Base-by-base conservation (phyloP, 2,329 filamentous ascomycete species). In the Penicillium sp. region DNA sequence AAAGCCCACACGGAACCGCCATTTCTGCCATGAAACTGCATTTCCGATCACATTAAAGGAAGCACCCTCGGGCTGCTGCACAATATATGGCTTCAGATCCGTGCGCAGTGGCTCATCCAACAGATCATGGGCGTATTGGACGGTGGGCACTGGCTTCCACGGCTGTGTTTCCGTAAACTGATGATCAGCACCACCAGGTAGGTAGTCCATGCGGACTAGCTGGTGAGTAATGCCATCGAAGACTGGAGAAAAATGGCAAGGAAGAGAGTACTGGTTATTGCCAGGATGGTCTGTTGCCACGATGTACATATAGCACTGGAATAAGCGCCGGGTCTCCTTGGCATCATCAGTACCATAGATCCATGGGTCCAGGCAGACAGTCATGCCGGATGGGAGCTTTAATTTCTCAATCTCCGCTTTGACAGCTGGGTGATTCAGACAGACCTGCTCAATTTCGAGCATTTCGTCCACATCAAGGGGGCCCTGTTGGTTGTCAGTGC, bases 201-300 rank as follows among this genome's bases (percentile, higher is more conserved):
- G 72, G 50, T 84, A 79, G 66, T 91, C 89, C 60, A 91, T 88
- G 11, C 88, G 84, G 48, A 89, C 82, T 19, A 91, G 80, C 64
- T 87, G 82, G 75, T 84, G 83, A 1, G 79, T 84, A 47, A 82
- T 80, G 0, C 82, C 82, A 67, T 86, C 85, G 43, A 91, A 77
- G 21, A 75, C 72, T 0, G 73, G 73, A 0, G 72, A 75, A 55
- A 75, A 75, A 52, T 69, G 70, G 65, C 70, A 72, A 4, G 73
- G 73, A 4, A 67, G 56, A 1, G 70, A 71, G 53, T 75, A 75
- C 39, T 74, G 72, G 56, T 75, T 75, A 56, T 74, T 71, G 52
- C 74, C 68, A 1, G 71, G 70, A 26, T 75, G 73, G 47, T 75
- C 68, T 2, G 64, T 65, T 11, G 63, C 65, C 16, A 74, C 68